These are phyloP conservation scores for Larix kaempferi DNA, from an alignment of 75 land plant species.

Conservation along the genomic window DNA sequence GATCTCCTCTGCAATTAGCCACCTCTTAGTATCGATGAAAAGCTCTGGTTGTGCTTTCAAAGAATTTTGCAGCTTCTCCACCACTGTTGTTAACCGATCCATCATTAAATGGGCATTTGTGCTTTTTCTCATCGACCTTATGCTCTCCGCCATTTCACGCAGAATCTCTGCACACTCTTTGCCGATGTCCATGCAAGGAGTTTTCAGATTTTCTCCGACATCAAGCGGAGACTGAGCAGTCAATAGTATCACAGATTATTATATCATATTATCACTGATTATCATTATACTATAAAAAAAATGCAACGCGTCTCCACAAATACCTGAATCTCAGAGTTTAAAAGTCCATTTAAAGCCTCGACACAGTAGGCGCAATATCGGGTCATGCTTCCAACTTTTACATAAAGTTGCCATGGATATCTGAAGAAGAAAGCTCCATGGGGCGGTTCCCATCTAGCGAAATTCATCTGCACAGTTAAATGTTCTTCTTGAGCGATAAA, in stretches of 20 bases:
- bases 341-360: constrained; percentile 28
- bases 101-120: no score
- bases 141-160: neutral
- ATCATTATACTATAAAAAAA: neutral
- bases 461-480: neutral
- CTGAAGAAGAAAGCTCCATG: constrained; percentile 30
- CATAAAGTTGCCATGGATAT: constrained; percentile 58
- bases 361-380: constrained; percentile 7
- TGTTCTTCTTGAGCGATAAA: no score
- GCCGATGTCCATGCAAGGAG: neutral
- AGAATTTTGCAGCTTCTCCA: neutral
- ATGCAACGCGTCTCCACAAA: no score
- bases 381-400: constrained; percentile 27
- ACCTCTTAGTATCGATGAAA: no score
- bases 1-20: no score
- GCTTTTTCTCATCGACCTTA: neutral
- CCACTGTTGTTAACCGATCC: neutral
- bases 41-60: neutral
- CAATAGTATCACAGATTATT: neutral
- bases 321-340: constrained; percentile 11
- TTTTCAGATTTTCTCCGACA: neutral
- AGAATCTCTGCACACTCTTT: neutral
- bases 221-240: neutral
- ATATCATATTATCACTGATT: neutral
- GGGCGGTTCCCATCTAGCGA: neutral